Conservation (phyloP, 805 yeast genomes). For the Candida vaughaniae region DNA sequence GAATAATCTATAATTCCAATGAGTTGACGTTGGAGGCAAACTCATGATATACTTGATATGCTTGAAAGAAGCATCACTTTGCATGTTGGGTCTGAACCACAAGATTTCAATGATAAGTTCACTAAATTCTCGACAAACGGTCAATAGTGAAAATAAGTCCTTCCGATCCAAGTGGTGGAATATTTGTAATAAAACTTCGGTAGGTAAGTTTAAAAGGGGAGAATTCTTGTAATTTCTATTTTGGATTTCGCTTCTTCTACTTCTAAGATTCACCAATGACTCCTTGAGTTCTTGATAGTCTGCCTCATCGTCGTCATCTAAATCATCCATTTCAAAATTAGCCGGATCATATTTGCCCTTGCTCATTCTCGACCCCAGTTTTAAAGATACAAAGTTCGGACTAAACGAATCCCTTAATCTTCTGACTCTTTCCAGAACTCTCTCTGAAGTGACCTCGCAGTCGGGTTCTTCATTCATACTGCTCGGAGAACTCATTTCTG, state of each 20-base stretch:
- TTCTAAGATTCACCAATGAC: conserved; percentile 29
- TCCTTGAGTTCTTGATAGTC: conserved; percentile 37
- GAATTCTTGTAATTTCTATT: conserved; percentile 25
- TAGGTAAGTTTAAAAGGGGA: conserved; percentile 49
- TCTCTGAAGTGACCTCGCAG: not conserved
- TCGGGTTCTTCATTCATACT: conserved; percentile 9
- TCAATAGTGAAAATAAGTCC: conserved; percentile 59
- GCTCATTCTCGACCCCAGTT: not conserved
- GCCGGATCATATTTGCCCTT: conserved; percentile 4
- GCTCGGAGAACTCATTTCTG: conserved; percentile 15
- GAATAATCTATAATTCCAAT: conserved; percentile 65
- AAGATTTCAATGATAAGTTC: conserved; percentile 71
- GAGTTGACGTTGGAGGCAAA: conserved; percentile 46
- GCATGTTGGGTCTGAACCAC: conserved; percentile 85
- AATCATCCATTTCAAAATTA: conserved; percentile 15
- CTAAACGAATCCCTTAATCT: not conserved
- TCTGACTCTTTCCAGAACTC: no score
- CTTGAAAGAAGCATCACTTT: conserved; percentile 46
- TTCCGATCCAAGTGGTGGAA: conserved; percentile 63
- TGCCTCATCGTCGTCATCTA: conserved; percentile 27
- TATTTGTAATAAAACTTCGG: conserved; percentile 62
- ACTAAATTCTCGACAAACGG: conserved; percentile 82
- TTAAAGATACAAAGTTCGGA: no score
- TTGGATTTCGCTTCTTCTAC: conserved; percentile 24
- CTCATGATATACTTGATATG: conserved; percentile 57